Evolutionary conservation across 768 basidiomycete species (phyloP), one percentile per base, ranked within the genome.

Genomic region (Postia placenta): DNA sequence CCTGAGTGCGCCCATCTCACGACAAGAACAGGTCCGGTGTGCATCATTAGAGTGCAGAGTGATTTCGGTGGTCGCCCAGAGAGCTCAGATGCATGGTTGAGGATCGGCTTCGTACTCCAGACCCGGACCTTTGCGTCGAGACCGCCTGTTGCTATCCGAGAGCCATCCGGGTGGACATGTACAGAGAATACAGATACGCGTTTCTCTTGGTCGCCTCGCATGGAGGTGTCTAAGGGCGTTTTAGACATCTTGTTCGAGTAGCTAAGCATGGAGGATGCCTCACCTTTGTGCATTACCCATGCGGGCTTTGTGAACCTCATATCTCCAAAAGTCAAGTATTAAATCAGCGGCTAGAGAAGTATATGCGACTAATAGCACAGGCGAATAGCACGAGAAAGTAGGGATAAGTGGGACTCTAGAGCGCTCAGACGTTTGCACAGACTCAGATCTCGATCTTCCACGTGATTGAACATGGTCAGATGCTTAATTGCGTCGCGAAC

Each of bases 1-100:
- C 96, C 96, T 9, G 87, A 90, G 67, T 93, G 83, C 11, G 92
- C 90, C 94, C 95, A 99, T 42, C 94, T 69, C 15, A 97, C 87
- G 12, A 85, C 81, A 24, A 98, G 71, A 2, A 99, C 94, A 0
- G 93, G 88, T 0, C 95, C 95, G 0, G 88, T 91, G 63, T 99
- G 96, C 80, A 92, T 89, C 1, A 86, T 81, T 47, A 98, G 75
- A 0, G 95, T 98, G 58, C 89, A 92, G 23, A 98, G 71, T 12
- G 87, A 80, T 63, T 92, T 95, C 12, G 90, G 92, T 24, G 88
- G 83, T 48, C 78, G 74, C 50, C 84, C 77, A 39, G 83, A 79
- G 53, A 68, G 65, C 60, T 88, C 81, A 24, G 88, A 73, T 37
- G 80, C 75, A 12, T 76, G 68, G 54, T 83, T 83, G n/a, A 98